Evolutionary conservation across 129 eudicot genomes (phyloP).

Genomic region (Chrysanthemum seticuspe): DNA sequence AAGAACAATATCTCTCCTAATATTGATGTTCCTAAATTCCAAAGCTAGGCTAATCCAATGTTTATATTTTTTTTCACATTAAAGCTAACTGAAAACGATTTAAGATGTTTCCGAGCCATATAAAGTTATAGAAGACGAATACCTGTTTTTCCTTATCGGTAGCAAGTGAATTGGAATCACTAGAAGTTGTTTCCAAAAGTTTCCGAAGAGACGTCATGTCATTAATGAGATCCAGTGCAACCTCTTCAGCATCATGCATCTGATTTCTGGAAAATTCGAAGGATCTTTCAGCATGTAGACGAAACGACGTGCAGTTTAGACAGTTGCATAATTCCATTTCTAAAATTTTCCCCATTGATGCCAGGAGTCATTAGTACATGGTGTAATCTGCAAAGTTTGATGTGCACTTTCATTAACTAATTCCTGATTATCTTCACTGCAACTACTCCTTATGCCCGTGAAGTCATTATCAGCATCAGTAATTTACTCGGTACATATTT

Average conservation of each 20-base stretch:
- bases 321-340: slow-evolving; percentile 63
- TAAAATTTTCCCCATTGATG: slow-evolving; percentile 17
- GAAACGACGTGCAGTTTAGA: slow-evolving; percentile 67
- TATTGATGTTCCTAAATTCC: too few species aligned
- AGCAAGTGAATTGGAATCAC: slow-evolving; percentile 18
- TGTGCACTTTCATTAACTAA: slow-evolving; percentile 19
- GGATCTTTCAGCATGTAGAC: slow-evolving; percentile 77
- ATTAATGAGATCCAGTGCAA: slow-evolving; percentile 51
- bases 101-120: too few species aligned
- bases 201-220: slow-evolving; percentile 46
- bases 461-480: slow-evolving; percentile 13
- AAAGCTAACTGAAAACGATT: too few species aligned
- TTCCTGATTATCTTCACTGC: slow-evolving; percentile 12
- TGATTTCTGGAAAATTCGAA: slow-evolving; percentile 78
- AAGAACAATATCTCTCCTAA: too few species aligned
- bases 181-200: slow-evolving; percentile 37
- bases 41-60: too few species aligned
- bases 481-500: slow-evolving; percentile 18
- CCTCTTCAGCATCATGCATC: slow-evolving; percentile 76
- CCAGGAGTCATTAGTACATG: slow-evolving; percentile 10
- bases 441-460: slow-evolving; percentile 7
- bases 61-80: too few species aligned
- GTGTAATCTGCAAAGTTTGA: slow-evolving; percentile 24
- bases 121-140: neutral
- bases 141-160: slow-evolving; percentile 28